Percentiles rank a stretch among this genome's conserved stretches.
Evolutionary conservation across 140 eudicot species (phyloP).

Genomic region (Bidens hawaiensis): DNA sequence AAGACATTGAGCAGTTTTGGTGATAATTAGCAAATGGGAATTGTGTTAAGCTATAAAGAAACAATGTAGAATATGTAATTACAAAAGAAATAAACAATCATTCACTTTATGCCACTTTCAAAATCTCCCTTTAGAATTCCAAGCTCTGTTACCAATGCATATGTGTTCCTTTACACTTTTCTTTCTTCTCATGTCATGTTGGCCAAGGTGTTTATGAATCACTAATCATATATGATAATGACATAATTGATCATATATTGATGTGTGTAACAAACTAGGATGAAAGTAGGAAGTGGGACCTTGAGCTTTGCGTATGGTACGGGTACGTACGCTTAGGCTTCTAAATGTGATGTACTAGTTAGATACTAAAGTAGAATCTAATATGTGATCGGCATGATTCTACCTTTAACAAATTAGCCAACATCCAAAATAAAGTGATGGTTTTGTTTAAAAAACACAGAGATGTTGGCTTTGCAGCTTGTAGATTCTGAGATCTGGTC

Average conservation of each 20-base stretch:
- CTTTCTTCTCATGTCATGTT: slow-evolving; percentile 33
- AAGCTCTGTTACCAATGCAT: slow-evolving; percentile 81
- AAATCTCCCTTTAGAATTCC: slow-evolving; percentile 97
- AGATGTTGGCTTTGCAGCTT: slow-evolving; percentile 42
- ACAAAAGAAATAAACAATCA: slow-evolving; percentile 44
- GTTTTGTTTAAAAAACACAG: slow-evolving; percentile 28
- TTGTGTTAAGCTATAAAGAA: slow-evolving; percentile 20
- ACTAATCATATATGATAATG: slow-evolving; percentile 26
- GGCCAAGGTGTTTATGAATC: slow-evolving; percentile 16
- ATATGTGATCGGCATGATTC: slow-evolving; percentile 31
- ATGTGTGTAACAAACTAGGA: slow-evolving; percentile 15
- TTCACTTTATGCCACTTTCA: slow-evolving; percentile 68
- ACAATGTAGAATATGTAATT: slow-evolving; percentile 32
- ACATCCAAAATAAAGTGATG: slow-evolving; percentile 31
- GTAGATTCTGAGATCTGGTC: slow-evolving; percentile 38
- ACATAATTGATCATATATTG: slow-evolving; percentile 14
- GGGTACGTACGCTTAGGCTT: slow-evolving; percentile 30
- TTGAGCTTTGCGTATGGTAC: slow-evolving; percentile 36
- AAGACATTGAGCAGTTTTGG: slow-evolving; percentile 23
- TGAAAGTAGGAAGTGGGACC: slow-evolving; percentile 29
- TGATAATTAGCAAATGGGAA: slow-evolving; percentile 41
- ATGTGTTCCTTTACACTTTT: slow-evolving; percentile 57
- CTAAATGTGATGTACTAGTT: slow-evolving; percentile 37
- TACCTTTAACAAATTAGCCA: slow-evolving; percentile 32
- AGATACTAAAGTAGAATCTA: slow-evolving; percentile 51